Percentiles rank a stretch among this genome's conserved stretches.
These are phyloP conservation scores for Leucocoprinus birnbaumii DNA, from an alignment of 768 basidiomycete species.

Conservation along the genomic window DNA sequence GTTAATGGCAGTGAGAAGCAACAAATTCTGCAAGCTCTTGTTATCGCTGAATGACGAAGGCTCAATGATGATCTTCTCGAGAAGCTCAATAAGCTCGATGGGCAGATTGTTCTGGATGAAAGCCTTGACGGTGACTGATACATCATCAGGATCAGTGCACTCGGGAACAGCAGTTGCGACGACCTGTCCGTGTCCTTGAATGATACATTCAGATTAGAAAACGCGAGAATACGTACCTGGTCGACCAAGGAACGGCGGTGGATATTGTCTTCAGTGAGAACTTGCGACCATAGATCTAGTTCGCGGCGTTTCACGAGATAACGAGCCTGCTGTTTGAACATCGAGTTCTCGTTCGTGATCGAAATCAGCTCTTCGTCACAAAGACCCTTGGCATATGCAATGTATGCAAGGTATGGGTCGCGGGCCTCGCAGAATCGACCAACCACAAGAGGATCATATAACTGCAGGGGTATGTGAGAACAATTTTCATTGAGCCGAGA, in stretches of 20 bases:
- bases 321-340: slow-evolving; percentile 99
- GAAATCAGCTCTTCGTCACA: slow-evolving; percentile 97
- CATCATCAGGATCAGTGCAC: slow-evolving; percentile 97
- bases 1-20: slow-evolving; percentile 93
- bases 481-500: not conserved
- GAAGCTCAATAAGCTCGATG: slow-evolving; percentile 91
- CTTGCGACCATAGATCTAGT: slow-evolving; percentile 95
- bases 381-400: slow-evolving; percentile 98
- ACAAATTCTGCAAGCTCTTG: slow-evolving; percentile 91
- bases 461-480: slow-evolving; percentile 36
- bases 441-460: slow-evolving; percentile 95
- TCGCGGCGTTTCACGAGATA: slow-evolving; percentile 96
- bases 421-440: slow-evolving; percentile 99
- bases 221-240: slow-evolving; percentile 48
- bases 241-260: slow-evolving; percentile 94
- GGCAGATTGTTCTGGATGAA: slow-evolving; percentile 97
- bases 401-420: slow-evolving; percentile 97
- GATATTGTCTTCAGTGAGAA: slow-evolving; percentile 84
- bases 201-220: not conserved
- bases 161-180: slow-evolving; percentile 95
- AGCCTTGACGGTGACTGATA: slow-evolving; percentile 97
- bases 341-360: slow-evolving; percentile 98
- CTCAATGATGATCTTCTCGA: slow-evolving; percentile 99
- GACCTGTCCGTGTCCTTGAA: slow-evolving; percentile 45
- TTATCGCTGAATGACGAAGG: slow-evolving; percentile 98